phyloP scores from a whole-genome alignment of 495 filamentous ascomycete genomes.

The Penicillium lividum region DNA sequence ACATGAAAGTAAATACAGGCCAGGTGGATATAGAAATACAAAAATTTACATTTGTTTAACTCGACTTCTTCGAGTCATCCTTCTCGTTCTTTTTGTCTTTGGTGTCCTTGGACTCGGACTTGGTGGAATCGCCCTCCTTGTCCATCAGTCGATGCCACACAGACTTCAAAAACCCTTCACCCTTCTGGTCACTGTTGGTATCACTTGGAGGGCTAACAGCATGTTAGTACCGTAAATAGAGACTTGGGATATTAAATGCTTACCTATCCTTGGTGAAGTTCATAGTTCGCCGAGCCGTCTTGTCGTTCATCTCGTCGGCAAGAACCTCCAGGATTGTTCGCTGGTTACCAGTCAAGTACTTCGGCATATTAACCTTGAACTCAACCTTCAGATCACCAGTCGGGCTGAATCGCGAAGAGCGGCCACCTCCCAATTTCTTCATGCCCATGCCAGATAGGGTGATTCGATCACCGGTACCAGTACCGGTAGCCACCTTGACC shows the following conservation, averaged over 20 bases:
- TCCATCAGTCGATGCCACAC: conserved; percentile 87
- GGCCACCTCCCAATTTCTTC: conserved; percentile 65
- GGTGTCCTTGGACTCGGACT: conserved; percentile 26
- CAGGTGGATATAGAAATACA: conserved; percentile 32
- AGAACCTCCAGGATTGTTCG: conserved; percentile 90
- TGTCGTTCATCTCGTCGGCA: conserved; percentile 90
- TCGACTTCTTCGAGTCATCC: conserved; percentile 56
- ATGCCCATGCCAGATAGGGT: conserved; percentile 88
- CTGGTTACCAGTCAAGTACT: conserved; percentile 86
- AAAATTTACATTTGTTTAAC: conserved; percentile 30
- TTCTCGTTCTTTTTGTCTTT: conserved; percentile 41
- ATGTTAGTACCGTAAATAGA: conserved; percentile 12
- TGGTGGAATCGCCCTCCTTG: conserved; percentile 56
- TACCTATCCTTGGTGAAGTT: conserved; percentile 59
- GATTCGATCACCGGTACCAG: conserved; percentile 87
- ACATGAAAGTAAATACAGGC: conserved; percentile 36
- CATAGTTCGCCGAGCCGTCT: conserved; percentile 90
- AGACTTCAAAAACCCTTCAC: conserved; percentile 83
- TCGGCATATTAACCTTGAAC: conserved; percentile 93
- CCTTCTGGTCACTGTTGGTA: conserved; percentile 48
- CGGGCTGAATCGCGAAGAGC: conserved; percentile 45
- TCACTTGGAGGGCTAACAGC: conserved; percentile 17
- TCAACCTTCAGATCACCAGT: conserved; percentile 88
- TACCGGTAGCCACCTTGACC: conserved; percentile 84
- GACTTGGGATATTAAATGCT: conserved; percentile 12